Conservation (phyloP, 805 yeast species). For the Yamadazyma akitaensis region DNA sequence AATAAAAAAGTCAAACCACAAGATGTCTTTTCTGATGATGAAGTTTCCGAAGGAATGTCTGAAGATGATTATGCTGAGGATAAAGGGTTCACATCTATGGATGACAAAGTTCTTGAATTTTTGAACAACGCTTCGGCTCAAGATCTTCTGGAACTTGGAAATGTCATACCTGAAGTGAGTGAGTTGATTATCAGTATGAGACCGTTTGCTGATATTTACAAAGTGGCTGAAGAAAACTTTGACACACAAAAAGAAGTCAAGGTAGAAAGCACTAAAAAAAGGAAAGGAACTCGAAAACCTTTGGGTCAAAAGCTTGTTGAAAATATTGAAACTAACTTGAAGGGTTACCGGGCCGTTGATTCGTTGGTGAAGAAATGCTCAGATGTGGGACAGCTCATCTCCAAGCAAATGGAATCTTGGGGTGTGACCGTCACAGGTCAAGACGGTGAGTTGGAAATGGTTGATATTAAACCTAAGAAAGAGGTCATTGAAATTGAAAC, state of each 20-base stretch:
- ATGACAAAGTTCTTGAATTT: conserved; percentile 66
- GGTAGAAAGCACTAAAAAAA: conserved; percentile 24
- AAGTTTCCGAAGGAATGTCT: conserved; percentile 47
- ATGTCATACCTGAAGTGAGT: conserved; percentile 65
- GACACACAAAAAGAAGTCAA: conserved; percentile 13
- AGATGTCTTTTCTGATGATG: conserved; percentile 44
- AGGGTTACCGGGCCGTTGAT: conserved; percentile 93
- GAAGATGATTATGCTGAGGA: conserved; percentile 34
- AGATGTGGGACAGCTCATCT: conserved; percentile 66
- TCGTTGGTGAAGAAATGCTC: conserved; percentile 84
- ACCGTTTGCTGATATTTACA: conserved; percentile 62
- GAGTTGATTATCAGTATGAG: conserved; percentile 59
- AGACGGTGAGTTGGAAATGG: conserved; percentile 64
- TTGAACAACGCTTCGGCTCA: conserved; percentile 71
- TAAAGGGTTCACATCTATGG: conserved; percentile 49
- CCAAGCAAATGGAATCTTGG: conserved; percentile 77
- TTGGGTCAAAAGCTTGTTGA: conserved; percentile 75
- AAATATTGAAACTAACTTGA: conserved; percentile 62
- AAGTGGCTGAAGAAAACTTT: conserved; percentile 58
- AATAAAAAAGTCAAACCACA: conserved; percentile 15
- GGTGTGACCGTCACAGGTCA: conserved; percentile 72
- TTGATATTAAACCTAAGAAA: conserved; percentile 40
- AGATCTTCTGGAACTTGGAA: conserved; percentile 79
- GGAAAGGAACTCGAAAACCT: conserved; percentile 41
- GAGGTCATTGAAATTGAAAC: conserved; percentile 23